These are phyloP conservation scores for Phaeoacremonium minimum DNA, from an alignment of 2,329 filamentous ascomycete species.

Conservation along the genomic window DNA sequence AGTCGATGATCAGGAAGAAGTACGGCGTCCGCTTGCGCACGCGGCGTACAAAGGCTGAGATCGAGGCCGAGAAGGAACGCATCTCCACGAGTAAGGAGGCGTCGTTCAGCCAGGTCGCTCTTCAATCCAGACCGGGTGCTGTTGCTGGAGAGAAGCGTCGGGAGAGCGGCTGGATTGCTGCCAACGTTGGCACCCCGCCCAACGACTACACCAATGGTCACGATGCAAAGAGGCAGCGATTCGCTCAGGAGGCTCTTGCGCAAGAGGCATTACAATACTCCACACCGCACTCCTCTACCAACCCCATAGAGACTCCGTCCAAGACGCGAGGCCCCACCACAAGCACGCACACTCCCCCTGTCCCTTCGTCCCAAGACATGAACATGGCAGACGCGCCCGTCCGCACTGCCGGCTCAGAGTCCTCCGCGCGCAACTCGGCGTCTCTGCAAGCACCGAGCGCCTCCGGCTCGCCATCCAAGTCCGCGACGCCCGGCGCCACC, in stretches of 20 bases:
- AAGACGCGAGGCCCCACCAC: background rate
- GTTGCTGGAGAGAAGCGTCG: background rate
- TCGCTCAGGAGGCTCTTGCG: background rate
- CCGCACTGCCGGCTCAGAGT: conserved; percentile 4
- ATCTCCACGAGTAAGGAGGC: conserved; percentile 10
- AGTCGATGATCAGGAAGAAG: conserved; percentile 52
- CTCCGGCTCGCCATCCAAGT: background rate
- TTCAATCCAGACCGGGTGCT: background rate
- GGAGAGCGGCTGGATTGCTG: conserved; percentile 1
- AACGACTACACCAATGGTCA: background rate
- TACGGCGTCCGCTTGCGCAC: conserved; percentile 51
- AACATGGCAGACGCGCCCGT: conserved; percentile 7
- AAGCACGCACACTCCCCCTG: conserved; percentile 4
- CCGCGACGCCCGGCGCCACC: background rate
- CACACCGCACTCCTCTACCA: too few species aligned
- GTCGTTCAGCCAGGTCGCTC: background rate
- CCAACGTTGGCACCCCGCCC: conserved; percentile 1
- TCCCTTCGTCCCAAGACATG: background rate
- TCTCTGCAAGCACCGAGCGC: background rate
- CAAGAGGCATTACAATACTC: background rate
- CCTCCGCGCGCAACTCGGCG: conserved; percentile 2
- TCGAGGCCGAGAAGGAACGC: conserved; percentile 37
- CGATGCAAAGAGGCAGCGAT: background rate
- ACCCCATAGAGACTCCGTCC: background rate
- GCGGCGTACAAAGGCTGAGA: conserved; percentile 40